Evolutionary conservation across 768 basidiomycete species (phyloP).

Genomic region (Tulasnella sp.): DNA sequence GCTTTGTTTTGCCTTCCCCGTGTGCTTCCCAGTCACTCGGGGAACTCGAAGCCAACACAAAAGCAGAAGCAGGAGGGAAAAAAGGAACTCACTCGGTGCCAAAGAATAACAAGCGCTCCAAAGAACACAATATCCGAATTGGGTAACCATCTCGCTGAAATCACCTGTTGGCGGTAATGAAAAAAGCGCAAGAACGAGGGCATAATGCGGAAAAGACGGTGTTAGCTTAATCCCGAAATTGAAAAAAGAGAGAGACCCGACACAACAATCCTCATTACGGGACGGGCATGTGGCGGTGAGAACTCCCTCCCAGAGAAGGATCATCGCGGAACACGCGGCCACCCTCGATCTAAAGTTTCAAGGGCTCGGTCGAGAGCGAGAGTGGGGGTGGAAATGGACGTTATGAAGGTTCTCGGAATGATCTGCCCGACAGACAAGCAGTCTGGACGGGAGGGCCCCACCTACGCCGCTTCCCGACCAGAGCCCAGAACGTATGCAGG

Average conservation of each 20-base stretch:
- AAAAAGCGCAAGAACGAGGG: neutral
- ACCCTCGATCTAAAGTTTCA: neutral
- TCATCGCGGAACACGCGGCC: neutral
- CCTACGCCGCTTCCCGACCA: neutral
- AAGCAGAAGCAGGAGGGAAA: neutral
- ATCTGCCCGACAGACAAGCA: neutral
- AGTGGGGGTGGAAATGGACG: neutral
- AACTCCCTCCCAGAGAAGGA: neutral
- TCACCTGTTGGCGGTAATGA: slow-evolving; percentile 43
- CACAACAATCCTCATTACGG: neutral
- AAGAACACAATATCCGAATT: slow-evolving; percentile 87
- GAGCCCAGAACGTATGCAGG: neutral
- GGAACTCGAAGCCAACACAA: neutral
- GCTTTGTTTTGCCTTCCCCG: neutral
- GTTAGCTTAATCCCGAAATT: slow-evolving; percentile 10
- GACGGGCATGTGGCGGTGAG: neutral
- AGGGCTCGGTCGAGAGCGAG: neutral
- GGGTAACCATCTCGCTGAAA: slow-evolving; percentile 95
- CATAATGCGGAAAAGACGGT: neutral
- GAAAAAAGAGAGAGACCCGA: neutral
- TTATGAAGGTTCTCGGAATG: slow-evolving; percentile 4
- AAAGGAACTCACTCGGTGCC: slow-evolving; percentile 55
- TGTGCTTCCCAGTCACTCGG: neutral
- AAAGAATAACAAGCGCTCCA: slow-evolving; percentile 96
- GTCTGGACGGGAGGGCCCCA: neutral